A percentile compares a stretch with the other conserved stretches of the same genome.
These are phyloP conservation scores for Gonapodya prolifera DNA, from an alignment of 192 early-diverging fungal genomes.

Conservation along the genomic window DNA sequence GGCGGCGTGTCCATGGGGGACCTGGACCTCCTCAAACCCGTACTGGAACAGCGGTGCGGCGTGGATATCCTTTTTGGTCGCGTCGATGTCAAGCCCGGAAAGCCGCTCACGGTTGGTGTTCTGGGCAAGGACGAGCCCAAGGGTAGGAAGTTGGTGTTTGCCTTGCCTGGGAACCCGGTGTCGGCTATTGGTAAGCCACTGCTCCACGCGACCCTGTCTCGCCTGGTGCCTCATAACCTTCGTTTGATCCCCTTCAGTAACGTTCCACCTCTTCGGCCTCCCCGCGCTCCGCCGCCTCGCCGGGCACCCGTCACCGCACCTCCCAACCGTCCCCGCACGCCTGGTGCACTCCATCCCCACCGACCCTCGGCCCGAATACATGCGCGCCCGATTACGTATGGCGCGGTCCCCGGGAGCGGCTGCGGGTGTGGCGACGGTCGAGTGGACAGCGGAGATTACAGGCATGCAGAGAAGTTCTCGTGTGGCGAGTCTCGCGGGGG, in stretches of 20 bases:
- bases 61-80: conserved; percentile 82
- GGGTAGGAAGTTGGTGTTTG: conserved; percentile 57
- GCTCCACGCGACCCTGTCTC: not conserved
- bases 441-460: no score
- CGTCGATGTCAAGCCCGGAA: conserved; percentile 83
- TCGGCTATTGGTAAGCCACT: conserved; percentile 44
- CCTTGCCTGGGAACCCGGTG: conserved; percentile 88
- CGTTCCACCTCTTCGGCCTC: conserved; percentile 79
- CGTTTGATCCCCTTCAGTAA: conserved; percentile 32
- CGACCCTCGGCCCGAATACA: no score
- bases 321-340: conserved; percentile 34
- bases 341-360: no score
- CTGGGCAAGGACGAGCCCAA: conserved; percentile 14
- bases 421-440: no score
- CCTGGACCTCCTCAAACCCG: conserved; percentile 77
- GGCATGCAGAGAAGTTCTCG: no score
- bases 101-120: conserved; percentile 15
- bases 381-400: no score
- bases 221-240: not conserved
- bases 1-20: conserved; percentile 99
- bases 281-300: conserved; percentile 71
- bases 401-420: no score
- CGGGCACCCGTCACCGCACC: conserved; percentile 38
- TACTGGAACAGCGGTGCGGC: conserved; percentile 61
- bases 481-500: no score